Percentiles rank a stretch among this genome's conserved stretches.
phyloP scores from a whole-genome alignment of 768 basidiomycete species.

The Rickenella mellea region DNA sequence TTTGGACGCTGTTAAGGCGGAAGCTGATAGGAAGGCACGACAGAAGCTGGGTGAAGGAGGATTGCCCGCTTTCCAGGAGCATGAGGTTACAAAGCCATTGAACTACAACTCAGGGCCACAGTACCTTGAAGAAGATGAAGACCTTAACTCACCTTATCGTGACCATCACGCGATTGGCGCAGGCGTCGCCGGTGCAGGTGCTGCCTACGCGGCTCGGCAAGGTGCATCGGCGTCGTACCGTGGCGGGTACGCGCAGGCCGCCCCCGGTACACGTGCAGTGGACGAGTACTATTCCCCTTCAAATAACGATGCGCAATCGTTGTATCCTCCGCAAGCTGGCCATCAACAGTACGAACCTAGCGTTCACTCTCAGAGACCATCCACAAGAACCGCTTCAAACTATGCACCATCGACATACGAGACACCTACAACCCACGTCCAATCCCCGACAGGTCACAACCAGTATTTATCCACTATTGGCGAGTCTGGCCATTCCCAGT shows the following conservation, averaged over 20 bases:
- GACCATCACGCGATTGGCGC: conserved; percentile 20
- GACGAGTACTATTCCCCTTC: conserved; percentile 61
- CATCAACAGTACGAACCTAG: conserved; percentile 19
- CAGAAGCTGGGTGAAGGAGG: conserved; percentile 54
- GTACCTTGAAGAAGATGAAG: conserved; percentile 38
- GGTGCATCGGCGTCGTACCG: conserved; percentile 24
- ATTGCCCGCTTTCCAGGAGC: conserved; percentile 67
- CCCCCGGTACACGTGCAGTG: conserved; percentile 57
- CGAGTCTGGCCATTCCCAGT: conserved; percentile 23
- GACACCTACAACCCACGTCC: neutral
- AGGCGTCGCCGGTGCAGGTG: too few species aligned
- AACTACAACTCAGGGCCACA: conserved; percentile 35
- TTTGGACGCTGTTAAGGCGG: conserved; percentile 78
- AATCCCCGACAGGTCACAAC: conserved; percentile 12
- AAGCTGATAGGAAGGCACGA: conserved; percentile 71
- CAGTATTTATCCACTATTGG: conserved; percentile 25
- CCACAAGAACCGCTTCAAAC: neutral
- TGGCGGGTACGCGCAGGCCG: conserved; percentile 59
- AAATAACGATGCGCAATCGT: conserved; percentile 28
- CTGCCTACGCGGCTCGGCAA: conserved; percentile 22
- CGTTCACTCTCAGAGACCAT: neutral
- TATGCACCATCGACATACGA: neutral
- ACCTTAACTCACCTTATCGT: conserved; percentile 22
- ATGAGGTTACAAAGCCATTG: conserved; percentile 51
- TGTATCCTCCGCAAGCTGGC: conserved; percentile 32